A percentile compares a stretch with the other conserved stretches of the same genome.
Evolutionary conservation across 2,329 filamentous ascomycete species (phyloP).

Genomic region (Alternaria longipes): DNA sequence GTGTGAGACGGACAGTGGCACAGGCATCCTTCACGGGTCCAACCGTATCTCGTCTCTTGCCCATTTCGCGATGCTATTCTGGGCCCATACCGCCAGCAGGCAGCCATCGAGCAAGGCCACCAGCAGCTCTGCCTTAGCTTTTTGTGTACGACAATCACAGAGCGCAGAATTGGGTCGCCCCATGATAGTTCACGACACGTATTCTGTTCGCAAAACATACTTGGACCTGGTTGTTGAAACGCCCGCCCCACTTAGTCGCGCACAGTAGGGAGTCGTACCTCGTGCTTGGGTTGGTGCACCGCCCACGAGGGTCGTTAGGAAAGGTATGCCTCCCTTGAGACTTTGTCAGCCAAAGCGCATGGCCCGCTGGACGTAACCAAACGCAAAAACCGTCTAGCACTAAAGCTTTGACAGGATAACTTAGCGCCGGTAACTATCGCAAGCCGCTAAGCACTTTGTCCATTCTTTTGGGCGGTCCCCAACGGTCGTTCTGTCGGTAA

Average conservation of each 20-base stretch:
- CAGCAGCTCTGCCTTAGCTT: not conserved
- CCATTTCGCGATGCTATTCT: conserved; percentile 9
- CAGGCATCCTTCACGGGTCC: conserved; percentile 13
- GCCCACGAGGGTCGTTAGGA: conserved; percentile 5
- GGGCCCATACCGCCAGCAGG: not conserved
- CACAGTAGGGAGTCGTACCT: not conserved
- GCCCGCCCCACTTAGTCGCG: conserved; percentile 6
- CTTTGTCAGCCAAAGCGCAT: conserved; percentile 1
- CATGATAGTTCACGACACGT: not conserved
- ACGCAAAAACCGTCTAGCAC: conserved; percentile 23
- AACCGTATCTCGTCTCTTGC: conserved; percentile 13
- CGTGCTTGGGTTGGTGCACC: conserved; percentile 6
- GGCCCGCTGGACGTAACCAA: conserved; percentile 8
- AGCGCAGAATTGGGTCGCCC: not conserved
- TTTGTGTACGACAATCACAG: not conserved
- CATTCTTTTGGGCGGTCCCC: conserved; percentile 15
- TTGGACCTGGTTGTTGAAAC: not conserved
- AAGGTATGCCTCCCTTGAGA: conserved; percentile 4
- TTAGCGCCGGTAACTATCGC: conserved; percentile 30
- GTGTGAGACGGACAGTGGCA: conserved; percentile 9
- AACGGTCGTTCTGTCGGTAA: conserved; percentile 23
- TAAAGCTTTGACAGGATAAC: conserved; percentile 12
- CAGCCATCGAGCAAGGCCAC: not conserved
- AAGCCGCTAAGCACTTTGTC: conserved; percentile 25
- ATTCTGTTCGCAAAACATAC: conserved; percentile 2